phyloP scores from a whole-genome alignment of 2,329 filamentous ascomycete genomes.

The Sporothrix protearum region DNA sequence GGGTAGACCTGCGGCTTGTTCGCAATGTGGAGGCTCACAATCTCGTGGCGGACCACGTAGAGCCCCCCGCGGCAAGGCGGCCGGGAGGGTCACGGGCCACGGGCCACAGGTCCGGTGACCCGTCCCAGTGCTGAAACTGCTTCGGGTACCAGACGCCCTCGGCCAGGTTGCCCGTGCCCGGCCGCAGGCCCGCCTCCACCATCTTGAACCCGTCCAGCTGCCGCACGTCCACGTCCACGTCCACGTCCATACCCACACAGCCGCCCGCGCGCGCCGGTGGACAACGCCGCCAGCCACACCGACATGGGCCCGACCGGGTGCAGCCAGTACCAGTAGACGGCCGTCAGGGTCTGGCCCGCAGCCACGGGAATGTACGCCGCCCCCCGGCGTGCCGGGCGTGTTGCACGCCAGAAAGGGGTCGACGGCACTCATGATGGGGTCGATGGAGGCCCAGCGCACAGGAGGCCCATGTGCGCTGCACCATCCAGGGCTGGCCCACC shows the following conservation, averaged over 20 bases:
- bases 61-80: slow-evolving; percentile 43
- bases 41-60: slow-evolving; percentile 52
- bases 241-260: slow-evolving; percentile 35
- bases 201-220: slow-evolving; percentile 42
- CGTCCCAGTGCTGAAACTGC: slow-evolving; percentile 41
- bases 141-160: slow-evolving; percentile 41
- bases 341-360: slow-evolving; percentile 39
- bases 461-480: slow-evolving; percentile 40
- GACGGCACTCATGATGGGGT: slow-evolving; percentile 38
- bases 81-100: slow-evolving; percentile 46
- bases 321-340: slow-evolving; percentile 43
- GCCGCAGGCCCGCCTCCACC: slow-evolving; percentile 39
- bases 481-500: slow-evolving; percentile 39
- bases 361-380: slow-evolving; percentile 39
- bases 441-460: slow-evolving; percentile 41
- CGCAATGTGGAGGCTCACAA: slow-evolving; percentile 49
- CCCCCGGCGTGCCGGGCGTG: slow-evolving; percentile 35
- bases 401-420: slow-evolving; percentile 39
- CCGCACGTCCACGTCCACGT: slow-evolving; percentile 35
- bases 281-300: slow-evolving; percentile 39
- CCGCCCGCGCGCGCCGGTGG: slow-evolving; percentile 27
- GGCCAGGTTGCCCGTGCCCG: slow-evolving; percentile 34
- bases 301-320: slow-evolving; percentile 43
- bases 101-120: slow-evolving; percentile 42
- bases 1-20: slow-evolving; percentile 46